These are phyloP conservation scores for Dunaliella primolecta DNA, from an alignment of 139 green algal species.

Conservation along the genomic window DNA sequence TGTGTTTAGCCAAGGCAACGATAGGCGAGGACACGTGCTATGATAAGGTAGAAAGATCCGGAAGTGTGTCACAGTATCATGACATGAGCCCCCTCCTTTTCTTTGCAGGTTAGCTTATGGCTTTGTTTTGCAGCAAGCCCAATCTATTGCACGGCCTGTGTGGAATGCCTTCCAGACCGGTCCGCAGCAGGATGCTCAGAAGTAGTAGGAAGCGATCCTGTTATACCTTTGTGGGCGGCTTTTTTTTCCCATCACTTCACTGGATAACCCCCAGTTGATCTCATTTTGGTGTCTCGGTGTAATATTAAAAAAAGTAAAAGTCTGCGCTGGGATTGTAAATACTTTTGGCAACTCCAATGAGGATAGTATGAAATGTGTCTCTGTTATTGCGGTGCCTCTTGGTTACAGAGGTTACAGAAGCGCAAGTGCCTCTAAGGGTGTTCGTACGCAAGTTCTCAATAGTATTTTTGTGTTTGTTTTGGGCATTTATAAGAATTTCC, in stretches of 20 bases:
- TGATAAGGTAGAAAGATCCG: not conserved
- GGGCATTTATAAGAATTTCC: too few relatives aligned
- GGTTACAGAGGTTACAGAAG: too few relatives aligned
- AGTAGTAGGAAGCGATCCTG: not conserved
- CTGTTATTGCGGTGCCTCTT: too few relatives aligned
- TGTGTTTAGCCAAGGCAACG: not conserved
- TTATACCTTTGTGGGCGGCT: too few relatives aligned
- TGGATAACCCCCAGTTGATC: too few relatives aligned
- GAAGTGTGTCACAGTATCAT: not conserved
- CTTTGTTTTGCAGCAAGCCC: not conserved
- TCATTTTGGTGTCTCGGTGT: not conserved
- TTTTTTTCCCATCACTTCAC: too few relatives aligned
- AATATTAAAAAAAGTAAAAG: not conserved
- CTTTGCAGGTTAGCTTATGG: not conserved
- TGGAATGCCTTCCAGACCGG: not conserved
- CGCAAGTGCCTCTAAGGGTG: too few relatives aligned
- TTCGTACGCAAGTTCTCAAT: too few relatives aligned
- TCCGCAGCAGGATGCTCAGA: not conserved
- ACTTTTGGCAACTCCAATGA: too few relatives aligned
- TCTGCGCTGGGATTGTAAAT: too few relatives aligned
- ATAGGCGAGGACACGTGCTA: not conserved
- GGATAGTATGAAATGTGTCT: too few relatives aligned
- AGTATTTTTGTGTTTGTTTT: too few relatives aligned
- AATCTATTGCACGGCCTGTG: not conserved
- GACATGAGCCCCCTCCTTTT: not conserved